Base-by-base conservation (phyloP, 2,329 filamentous ascomycete species). In the Fusarium incarnatum region DNA sequence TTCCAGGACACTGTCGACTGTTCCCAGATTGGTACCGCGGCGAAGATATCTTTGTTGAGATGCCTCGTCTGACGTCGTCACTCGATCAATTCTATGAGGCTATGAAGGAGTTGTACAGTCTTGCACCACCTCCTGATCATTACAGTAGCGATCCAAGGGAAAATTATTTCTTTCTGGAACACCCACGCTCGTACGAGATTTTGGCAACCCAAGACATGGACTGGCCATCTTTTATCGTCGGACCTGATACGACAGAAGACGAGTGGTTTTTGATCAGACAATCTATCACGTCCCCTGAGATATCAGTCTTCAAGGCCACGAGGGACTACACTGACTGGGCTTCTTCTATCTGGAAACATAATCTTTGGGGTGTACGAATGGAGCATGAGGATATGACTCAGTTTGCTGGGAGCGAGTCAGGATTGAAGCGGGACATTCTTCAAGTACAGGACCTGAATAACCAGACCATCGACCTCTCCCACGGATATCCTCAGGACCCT, bases 181-280 rank as follows among this genome's bases (percentile, higher is more conserved):
- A 75, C 9, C 16, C 46, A 9, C 41, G 58, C 2, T 57, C 55
- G 13, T 48, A 23, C 8, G 32, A 47, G 9, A 28, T 22, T 10
- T n/a, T 22, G 10, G 27, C 45, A 8, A n/a, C 34, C 4, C 44
- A 47, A 25, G 25, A 58, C 27, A 52, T 55, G 18, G 64, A 71
- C 8, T 63, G 30, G 1, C 61, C 64, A 6, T 64, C 55, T 8
- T 74, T 70, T 15, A 32, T 77, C 8, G 46, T 78, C 8, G 54
- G 42, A 1, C 64, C 66, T 1, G 13, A 54, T 2, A 65, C 72
- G 4, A 69, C 55, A 2, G 62, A 76, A 3, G 50, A 59, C 1
- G 73, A 76, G 10, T 78, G 76, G 76, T 64, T 61, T 25, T 28
- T 28, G 6, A 69, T 78, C 16, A 73, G 76, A 15, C 49, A 59